Percentiles rank a stretch among this genome's conserved stretches.
These are phyloP conservation scores for Pneumocystis carinii DNA, from an alignment of 1,139 yeast genomes.

Conservation along the genomic window DNA sequence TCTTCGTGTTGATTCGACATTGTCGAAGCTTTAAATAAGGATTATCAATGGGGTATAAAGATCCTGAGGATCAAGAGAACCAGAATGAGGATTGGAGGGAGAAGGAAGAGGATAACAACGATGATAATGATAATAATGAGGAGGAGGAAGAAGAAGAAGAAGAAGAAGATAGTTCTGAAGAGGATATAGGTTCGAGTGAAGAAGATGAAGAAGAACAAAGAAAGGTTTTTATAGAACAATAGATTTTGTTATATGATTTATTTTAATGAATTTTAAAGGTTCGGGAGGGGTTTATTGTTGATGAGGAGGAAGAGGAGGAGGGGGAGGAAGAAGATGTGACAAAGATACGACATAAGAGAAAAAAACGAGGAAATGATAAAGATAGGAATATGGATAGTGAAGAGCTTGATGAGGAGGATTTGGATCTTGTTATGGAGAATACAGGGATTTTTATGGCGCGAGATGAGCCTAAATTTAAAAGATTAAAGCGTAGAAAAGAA, in stretches of 20 bases:
- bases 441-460: constrained; percentile 46
- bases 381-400: constrained; percentile 33
- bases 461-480: constrained; percentile 42
- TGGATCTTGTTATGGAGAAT: constrained; percentile 79
- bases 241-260: neutral
- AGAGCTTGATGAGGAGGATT: constrained; percentile 83
- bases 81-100: neutral
- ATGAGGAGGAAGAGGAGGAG: constrained; percentile 71
- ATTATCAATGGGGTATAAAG: neutral
- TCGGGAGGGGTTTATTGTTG: constrained; percentile 87
- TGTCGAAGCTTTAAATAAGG: no score
- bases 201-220: constrained; percentile 33
- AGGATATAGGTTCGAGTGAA: constrained; percentile 27
- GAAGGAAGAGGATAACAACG: constrained; percentile 11
- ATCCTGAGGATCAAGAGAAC: constrained; percentile 8
- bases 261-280: constrained; percentile 27
- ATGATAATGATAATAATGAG: no score
- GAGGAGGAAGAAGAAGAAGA: constrained; percentile 14
- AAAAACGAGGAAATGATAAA: constrained; percentile 14
- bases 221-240: constrained; percentile 20
- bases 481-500: constrained; percentile 49
- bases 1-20: neutral
- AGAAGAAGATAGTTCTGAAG: constrained; percentile 17
- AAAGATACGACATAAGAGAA: constrained; percentile 26
- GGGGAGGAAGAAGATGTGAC: constrained; percentile 38